A percentile compares a stretch with the other conserved stretches of the same genome.
Conservation (phyloP, 192 early-diverging fungal species). For the Backusella morwellensis region DNA sequence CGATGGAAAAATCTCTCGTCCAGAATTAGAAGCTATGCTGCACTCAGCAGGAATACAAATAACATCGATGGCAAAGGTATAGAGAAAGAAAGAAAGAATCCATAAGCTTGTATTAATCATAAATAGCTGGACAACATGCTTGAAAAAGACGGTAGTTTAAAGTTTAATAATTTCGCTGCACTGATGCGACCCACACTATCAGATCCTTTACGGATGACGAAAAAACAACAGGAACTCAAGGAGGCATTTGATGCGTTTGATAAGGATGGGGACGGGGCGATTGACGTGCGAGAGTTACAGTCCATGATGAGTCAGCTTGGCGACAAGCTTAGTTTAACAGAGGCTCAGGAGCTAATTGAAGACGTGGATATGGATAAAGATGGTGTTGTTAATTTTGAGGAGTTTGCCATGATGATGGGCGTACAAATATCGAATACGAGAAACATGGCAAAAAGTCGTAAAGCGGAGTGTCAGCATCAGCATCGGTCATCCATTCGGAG, state of each 20-base stretch:
- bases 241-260: conserved; percentile 39
- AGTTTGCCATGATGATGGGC: conserved; percentile 39
- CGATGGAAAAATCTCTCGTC: conserved; percentile 33
- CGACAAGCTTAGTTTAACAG: conserved; percentile 23
- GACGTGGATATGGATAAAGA: conserved; percentile 32
- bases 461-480: not conserved
- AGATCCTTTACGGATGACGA: not conserved
- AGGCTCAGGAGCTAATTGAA: conserved; percentile 27
- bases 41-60: conserved; percentile 42
- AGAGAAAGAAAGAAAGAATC: conserved; percentile 46
- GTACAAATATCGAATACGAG: not conserved
- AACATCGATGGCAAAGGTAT: conserved; percentile 54
- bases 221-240: conserved; percentile 19
- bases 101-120: conserved; percentile 46
- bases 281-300: conserved; percentile 25
- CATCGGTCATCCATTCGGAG: conserved; percentile 16
- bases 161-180: conserved; percentile 55
- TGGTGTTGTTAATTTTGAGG: conserved; percentile 34
- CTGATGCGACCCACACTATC: conserved; percentile 51
- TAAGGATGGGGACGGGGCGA: conserved; percentile 31
- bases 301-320: conserved; percentile 32
- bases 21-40: conserved; percentile 41
- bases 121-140: conserved; percentile 27
- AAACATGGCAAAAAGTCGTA: not conserved
- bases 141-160: conserved; percentile 54